Conservation (phyloP, 768 basidiomycete genomes). For the Agrocybe chaxingu region DNA sequence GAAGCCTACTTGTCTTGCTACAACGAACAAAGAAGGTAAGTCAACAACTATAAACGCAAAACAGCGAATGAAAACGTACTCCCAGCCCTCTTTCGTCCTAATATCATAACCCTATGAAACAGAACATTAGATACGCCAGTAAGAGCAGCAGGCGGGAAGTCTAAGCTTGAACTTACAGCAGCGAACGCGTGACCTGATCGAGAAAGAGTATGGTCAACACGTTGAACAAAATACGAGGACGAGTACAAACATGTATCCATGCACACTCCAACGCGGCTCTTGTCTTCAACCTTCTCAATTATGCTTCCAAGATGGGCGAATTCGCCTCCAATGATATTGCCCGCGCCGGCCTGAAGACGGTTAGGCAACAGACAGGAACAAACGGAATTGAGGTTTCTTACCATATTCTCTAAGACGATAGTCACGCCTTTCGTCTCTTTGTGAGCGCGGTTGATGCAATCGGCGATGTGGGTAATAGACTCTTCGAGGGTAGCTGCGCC, state of each 20-base stretch:
- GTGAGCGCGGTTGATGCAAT: slow-evolving; percentile 74
- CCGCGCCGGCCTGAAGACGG: slow-evolving; percentile 62
- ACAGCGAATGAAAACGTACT: slow-evolving; percentile 41
- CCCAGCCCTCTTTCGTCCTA: slow-evolving; percentile 66
- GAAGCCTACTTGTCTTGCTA: slow-evolving; percentile 23
- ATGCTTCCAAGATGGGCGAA: slow-evolving; percentile 69
- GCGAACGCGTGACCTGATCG: slow-evolving; percentile 71
- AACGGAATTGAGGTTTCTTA: slow-evolving; percentile 15
- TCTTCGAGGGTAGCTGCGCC: slow-evolving; percentile 59
- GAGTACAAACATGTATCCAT: slow-evolving; percentile 71
- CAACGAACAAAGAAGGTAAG: not conserved
- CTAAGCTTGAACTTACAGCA: slow-evolving; percentile 43
- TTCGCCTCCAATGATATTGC: slow-evolving; percentile 72
- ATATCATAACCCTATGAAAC: slow-evolving; percentile 72
- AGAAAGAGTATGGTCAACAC: not conserved
- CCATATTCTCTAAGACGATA: slow-evolving; percentile 85
- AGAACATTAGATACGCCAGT: not conserved
- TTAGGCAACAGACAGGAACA: not conserved
- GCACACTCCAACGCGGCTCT: slow-evolving; percentile 75
- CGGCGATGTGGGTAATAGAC: slow-evolving; percentile 63
- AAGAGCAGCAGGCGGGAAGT: not conserved
- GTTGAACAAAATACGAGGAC: not conserved
- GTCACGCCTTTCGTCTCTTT: slow-evolving; percentile 51
- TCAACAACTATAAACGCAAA: not conserved
- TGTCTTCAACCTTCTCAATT: slow-evolving; percentile 68